Evolutionary conservation across 257 asterid genomes (phyloP).

Genomic region (Petunia axillaris): DNA sequence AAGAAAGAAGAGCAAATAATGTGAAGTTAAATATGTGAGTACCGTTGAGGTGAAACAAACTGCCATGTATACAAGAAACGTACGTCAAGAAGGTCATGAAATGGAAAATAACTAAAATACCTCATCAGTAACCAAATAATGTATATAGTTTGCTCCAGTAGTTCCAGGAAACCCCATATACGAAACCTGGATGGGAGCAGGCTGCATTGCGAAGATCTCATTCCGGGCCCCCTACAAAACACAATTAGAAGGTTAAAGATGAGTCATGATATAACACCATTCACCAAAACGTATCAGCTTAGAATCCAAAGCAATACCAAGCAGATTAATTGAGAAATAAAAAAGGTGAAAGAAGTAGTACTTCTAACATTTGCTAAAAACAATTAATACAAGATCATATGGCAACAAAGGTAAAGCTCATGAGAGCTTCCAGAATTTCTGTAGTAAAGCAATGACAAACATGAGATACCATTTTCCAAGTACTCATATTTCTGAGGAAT

Average conservation of each 20-base stretch:
- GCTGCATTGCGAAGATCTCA: constrained; percentile 98
- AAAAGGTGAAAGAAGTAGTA: not conserved
- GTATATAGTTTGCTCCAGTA: constrained; percentile 91
- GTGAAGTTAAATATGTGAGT: constrained; percentile 71
- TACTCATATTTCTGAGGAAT: constrained; percentile 1
- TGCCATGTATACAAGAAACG: constrained; percentile 31
- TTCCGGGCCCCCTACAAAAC: constrained; percentile 89
- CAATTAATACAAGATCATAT: not conserved
- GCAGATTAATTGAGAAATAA: not conserved
- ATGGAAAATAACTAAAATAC: constrained; percentile 37
- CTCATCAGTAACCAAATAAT: constrained; percentile 97
- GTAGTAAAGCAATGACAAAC: not conserved
- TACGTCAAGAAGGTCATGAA: not conserved
- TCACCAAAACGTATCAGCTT: not conserved
- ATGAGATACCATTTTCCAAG: not conserved
- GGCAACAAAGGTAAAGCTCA: constrained; percentile 17
- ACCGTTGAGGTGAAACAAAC: constrained; percentile 81
- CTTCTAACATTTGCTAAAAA: not conserved
- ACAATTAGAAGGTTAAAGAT: constrained; percentile 3
- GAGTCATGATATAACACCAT: not conserved
- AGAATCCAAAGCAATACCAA: not conserved
- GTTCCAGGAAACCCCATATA: constrained; percentile 99
- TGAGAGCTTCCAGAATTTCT: constrained; percentile 3
- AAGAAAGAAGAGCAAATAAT: constrained; percentile 78
- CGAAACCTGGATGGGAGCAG: constrained; percentile 99